Percentiles rank a stretch among this genome's conserved stretches.
Conservation (phyloP, 2,329 filamentous ascomycete genomes). For the Mycosphaerella sp. region DNA sequence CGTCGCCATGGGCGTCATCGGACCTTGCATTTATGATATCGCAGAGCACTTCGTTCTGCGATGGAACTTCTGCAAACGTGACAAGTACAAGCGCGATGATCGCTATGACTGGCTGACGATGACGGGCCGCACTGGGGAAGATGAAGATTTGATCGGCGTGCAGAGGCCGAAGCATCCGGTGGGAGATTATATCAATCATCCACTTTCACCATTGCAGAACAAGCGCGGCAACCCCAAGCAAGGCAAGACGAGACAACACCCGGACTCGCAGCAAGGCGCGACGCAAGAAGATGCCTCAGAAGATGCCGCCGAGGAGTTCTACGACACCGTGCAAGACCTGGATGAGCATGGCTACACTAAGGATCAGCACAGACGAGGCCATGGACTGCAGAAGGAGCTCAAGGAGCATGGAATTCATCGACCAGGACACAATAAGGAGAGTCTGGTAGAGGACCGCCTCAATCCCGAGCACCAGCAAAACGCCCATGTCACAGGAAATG, state of each 20-base stretch:
- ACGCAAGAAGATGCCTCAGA: conserved; percentile 9
- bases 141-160: conserved; percentile 82
- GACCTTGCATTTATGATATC: conserved; percentile 86
- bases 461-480: conserved; percentile 27
- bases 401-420: conserved; percentile 18
- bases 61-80: conserved; percentile 95
- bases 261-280: conserved; percentile 10
- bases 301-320: conserved; percentile 23
- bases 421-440: conserved; percentile 14
- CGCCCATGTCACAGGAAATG: conserved; percentile 30
- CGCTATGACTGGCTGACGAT: conserved; percentile 80
- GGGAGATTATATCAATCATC: conserved; percentile 79
- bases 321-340: conserved; percentile 25
- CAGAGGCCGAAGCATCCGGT: conserved; percentile 85
- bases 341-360: conserved; percentile 32
- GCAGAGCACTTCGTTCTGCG: conserved; percentile 90
- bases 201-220: conserved; percentile 59
- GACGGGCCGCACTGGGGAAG: conserved; percentile 65
- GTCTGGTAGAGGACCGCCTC: conserved; percentile 7
- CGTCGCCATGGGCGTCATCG: conserved; percentile 83
- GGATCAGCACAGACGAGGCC: conserved; percentile 28
- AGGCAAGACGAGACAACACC: conserved; percentile 27
- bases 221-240: conserved; percentile 51
- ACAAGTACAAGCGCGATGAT: conserved; percentile 90
- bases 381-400: conserved; percentile 27